Evolutionary conservation across 148 eudicot genomes (phyloP).

Genomic region (Vaccinium macrocarpon): DNA sequence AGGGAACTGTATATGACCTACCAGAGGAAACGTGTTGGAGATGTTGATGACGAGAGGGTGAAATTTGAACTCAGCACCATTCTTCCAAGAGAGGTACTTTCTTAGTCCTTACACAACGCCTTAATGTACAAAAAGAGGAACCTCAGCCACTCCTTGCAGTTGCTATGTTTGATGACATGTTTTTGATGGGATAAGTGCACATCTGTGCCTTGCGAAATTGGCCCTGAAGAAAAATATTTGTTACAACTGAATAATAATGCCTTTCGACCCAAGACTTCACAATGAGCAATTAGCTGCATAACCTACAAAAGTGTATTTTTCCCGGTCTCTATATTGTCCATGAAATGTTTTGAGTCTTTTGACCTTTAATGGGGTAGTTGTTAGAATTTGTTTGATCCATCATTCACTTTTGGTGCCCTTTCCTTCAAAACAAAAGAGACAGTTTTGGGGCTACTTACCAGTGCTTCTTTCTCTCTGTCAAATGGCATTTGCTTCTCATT

Average conservation of each 20-base stretch:
- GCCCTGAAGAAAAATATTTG: background rate
- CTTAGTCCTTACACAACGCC: background rate
- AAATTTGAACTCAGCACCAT: slow-evolving; percentile 90
- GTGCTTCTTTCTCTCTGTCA: background rate
- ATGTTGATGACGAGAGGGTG: slow-evolving; percentile 77
- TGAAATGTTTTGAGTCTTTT: background rate
- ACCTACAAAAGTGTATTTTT: background rate
- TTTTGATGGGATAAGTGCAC: background rate
- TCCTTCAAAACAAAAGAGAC: background rate
- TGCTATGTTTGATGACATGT: background rate
- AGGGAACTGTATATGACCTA: slow-evolving; percentile 71
- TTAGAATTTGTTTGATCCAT: background rate
- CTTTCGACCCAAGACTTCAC: background rate
- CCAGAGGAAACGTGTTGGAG: slow-evolving; percentile 66
- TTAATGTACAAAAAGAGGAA: background rate
- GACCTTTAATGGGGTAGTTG: background rate
- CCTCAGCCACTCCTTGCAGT: background rate
- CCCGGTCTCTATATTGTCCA: background rate
- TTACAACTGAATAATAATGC: background rate
- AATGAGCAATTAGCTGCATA: background rate
- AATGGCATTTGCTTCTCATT: background rate
- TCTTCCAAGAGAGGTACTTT: slow-evolving; percentile 64
- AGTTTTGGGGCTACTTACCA: background rate
- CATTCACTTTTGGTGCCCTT: background rate
- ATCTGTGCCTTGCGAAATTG: background rate